Evolutionary conservation across 2,329 filamentous ascomycete species (phyloP).

Genomic region (Cercospora beticola): DNA sequence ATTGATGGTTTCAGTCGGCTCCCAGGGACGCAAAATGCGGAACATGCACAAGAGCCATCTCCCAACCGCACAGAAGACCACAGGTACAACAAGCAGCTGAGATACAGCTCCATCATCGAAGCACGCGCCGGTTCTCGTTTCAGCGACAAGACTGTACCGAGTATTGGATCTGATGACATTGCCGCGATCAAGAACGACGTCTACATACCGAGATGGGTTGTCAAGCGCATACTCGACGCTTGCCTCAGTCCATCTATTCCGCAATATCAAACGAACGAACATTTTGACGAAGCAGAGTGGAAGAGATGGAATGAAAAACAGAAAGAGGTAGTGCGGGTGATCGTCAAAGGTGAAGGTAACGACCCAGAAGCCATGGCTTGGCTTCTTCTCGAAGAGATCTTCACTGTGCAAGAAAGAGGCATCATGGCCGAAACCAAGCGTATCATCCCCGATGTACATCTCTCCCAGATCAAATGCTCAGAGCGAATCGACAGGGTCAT

Average conservation of each 20-base stretch:
- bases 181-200: neutral
- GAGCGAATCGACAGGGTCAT: neutral
- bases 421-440: neutral
- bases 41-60: neutral
- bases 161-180: neutral
- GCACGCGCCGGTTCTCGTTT: neutral
- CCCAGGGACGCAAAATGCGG: neutral
- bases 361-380: neutral
- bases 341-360: neutral
- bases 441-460: neutral
- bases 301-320: neutral
- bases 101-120: neutral
- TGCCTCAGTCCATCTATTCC: neutral
- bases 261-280: neutral
- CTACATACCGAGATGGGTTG: neutral
- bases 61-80: neutral
- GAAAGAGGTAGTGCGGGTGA: neutral
- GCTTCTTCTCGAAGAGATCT: neutral
- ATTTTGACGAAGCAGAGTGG: neutral
- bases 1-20: neutral
- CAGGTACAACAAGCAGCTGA: neutral
- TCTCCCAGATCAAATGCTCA: neutral
- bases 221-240: neutral
- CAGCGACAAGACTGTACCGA: neutral
- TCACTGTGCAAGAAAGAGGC: neutral